Evolutionary conservation across 1,139 yeast species (phyloP), one percentile per base, ranked within the genome.

Genomic region (Suhomyces coccinellae): DNA sequence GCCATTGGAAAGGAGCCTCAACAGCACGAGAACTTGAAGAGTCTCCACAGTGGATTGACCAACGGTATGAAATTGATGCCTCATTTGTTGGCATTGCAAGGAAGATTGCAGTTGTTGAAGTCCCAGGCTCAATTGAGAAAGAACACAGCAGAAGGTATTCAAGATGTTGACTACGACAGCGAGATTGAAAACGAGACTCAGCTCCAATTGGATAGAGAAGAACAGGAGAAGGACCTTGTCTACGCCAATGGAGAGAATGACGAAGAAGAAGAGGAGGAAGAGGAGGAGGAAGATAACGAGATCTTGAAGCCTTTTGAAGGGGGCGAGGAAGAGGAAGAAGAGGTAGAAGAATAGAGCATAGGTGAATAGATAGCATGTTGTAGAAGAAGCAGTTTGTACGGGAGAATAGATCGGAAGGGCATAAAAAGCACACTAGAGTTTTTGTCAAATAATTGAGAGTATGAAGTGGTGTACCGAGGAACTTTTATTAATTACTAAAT

Each of bases 171-270:
- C 32, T 52, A 57, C 41, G 54, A 67, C 48, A 56, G 67, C 50
- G 63, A 62, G 54, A 56, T 65, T 45, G 48, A 45, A 10, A 46
- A 45, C 16, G 52, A 51, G 22, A 55, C 49, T 12, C 49, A 46
- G 26, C 26, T 46, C 20, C 48, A 28, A 50, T 49, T 17, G 56
- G 56, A 33, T 54, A 53, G 33, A 54, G 57, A 37, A 56, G 58
- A 40, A 50, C 60, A 22, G 45, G 46, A 32, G 50, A 49, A 27
- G 63, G 58, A 52, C 29, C 52, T 72, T 17, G 58, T 65, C 26
- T 66, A 62, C 36, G 77, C 70, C 26, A 70, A 71, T 49, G 78
- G 77, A n/a, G 79, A 74, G 48, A 66, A 66, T 48, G 77, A 73
- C 45, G 74, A 69, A 38, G 50, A 45, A 20, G 53, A 51, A 13